A percentile compares a stretch with the other conserved stretches of the same genome.
Evolutionary conservation across 2,329 filamentous ascomycete species (phyloP).

Genomic region (Venturia asperata): DNA sequence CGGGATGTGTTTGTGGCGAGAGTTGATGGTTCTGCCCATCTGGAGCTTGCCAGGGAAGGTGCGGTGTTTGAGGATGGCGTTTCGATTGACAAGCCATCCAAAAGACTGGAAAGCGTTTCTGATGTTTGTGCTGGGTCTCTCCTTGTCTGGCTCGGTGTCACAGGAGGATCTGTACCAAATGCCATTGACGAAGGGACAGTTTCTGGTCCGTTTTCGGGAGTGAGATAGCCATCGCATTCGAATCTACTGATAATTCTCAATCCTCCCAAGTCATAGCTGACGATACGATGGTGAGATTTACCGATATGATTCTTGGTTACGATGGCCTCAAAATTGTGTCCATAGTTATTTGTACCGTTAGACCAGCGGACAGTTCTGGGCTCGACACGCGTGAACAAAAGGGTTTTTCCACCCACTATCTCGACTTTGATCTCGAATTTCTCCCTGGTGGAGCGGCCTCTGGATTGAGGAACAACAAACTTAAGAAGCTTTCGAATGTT

Average conservation of each 20-base stretch:
- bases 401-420: constrained; percentile 30
- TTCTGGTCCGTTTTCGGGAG: constrained; percentile 6
- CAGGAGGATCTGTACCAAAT: neutral
- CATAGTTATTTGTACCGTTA: constrained; percentile 34
- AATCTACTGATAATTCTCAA: constrained; percentile 39
- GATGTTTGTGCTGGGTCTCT: neutral
- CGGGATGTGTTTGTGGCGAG: neutral
- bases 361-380: constrained; percentile 28
- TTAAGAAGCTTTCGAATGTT: constrained; percentile 44
- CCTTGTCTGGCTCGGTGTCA: neutral
- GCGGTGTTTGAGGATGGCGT: constrained; percentile 14
- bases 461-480: constrained; percentile 33
- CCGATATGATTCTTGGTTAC: constrained; percentile 37
- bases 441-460: constrained; percentile 22
- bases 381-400: constrained; percentile 29
- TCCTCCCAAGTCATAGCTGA: constrained; percentile 39
- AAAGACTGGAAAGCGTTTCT: neutral
- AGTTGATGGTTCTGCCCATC: constrained; percentile 6
- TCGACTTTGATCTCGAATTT: constrained; percentile 40
- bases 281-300: constrained; percentile 42
- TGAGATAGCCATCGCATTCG: constrained; percentile 40
- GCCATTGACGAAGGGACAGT: neutral
- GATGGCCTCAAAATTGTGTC: constrained; percentile 41
- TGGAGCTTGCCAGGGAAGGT: constrained; percentile 24
- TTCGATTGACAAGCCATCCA: neutral